Evolutionary conservation across 2,329 filamentous ascomycete species (phyloP), one percentile per base, ranked within the genome.

Genomic region (Cladosporium velox): DNA sequence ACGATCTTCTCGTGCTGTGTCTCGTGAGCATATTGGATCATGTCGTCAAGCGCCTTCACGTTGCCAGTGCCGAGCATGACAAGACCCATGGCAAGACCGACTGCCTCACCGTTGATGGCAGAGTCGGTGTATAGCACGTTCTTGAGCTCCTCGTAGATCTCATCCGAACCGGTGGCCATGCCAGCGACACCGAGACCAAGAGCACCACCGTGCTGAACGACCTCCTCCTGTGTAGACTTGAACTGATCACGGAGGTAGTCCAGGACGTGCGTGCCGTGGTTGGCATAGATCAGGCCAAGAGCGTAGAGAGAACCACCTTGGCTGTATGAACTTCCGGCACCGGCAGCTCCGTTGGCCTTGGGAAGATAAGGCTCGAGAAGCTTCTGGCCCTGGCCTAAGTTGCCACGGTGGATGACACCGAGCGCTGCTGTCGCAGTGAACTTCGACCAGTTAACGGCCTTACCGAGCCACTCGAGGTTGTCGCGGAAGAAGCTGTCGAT

Each of bases 1-100:
- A 99, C 93, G 75, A 96, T 98, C 86, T 99, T 99, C 83, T 99
- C 95, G 81, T 99, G 95, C 68, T 96, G 94, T 0, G 95, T 99
- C 72, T 99, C 95, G 75, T 97, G 95, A 4, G 95, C 93, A 76
- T 99, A 99, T 57, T 93, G 91, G 66, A 97, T 95, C 94, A 99
- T 97, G 72, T 96, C 92, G 76, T 97, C 92, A 8, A 99, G 82
- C 10, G 93, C 93, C 77, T 91, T 93, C 76, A 93, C 90, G 77
- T 97, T 97, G 68, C 94, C 95, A n/a, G 94, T 97, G 65, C 95
- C 95, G 65, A 99, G 84, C 95, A 98, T 99, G 77, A 99, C 93
- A 57, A 99, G 86, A 79, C 95, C 95, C 92, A 99, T 98, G 14
- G 94, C 86, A 66, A 99, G 85, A 73, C 95, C 95, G 58, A 98